Percentiles rank a stretch among this genome's conserved stretches.
These are phyloP conservation scores for Alternaria sp. DNA, from an alignment of 2,329 filamentous ascomycete species.

Conservation along the genomic window DNA sequence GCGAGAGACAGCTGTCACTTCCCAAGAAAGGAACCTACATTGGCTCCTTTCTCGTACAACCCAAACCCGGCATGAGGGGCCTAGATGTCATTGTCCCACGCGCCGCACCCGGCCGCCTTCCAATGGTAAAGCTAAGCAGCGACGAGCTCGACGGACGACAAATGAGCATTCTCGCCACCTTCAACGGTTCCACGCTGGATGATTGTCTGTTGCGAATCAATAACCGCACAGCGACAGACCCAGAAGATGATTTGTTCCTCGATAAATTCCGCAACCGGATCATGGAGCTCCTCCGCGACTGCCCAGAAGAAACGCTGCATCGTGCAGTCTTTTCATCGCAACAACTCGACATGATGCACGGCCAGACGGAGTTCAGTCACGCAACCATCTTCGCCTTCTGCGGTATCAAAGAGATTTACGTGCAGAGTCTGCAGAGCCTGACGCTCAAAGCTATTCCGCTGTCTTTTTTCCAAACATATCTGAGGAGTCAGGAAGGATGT, in stretches of 20 bases:
- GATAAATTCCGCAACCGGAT: constrained; percentile 48
- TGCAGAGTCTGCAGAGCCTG: constrained; percentile 41
- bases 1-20: constrained; percentile 54
- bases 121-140: constrained; percentile 53
- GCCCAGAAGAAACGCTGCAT: constrained; percentile 53
- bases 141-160: constrained; percentile 38
- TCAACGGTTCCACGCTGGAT: constrained; percentile 38
- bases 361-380: constrained; percentile 36
- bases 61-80: constrained; percentile 49
- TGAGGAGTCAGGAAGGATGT: constrained; percentile 55
- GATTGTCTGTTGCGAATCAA: constrained; percentile 46
- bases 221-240: constrained; percentile 25
- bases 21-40: constrained; percentile 53
- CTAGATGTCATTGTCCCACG: constrained; percentile 57
- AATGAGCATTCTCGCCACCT: constrained; percentile 32
- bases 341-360: constrained; percentile 46
- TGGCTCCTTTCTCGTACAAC: constrained; percentile 51
- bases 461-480: constrained; percentile 56
- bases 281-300: constrained; percentile 42
- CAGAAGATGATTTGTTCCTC: constrained; percentile 36
- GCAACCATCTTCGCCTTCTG: constrained; percentile 57
- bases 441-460: constrained; percentile 50
- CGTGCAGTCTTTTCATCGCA: constrained; percentile 56
- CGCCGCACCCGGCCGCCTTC: constrained; percentile 52
- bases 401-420: constrained; percentile 54